Base-by-base conservation (phyloP, 1,139 yeast genomes). In the Yamadazyma taylorii region DNA sequence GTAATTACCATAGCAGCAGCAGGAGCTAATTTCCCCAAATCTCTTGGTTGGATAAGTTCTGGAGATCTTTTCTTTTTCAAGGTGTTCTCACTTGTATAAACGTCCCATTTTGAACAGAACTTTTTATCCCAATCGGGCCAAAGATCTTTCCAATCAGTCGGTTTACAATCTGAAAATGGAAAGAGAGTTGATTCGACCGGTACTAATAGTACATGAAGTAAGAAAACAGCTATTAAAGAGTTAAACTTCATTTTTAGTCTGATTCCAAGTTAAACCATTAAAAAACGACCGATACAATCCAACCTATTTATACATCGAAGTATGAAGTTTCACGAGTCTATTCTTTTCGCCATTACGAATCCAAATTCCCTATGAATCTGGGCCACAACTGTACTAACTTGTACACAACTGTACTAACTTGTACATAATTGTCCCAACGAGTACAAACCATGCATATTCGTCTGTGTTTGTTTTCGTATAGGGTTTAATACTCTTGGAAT, bases 1-100 rank as follows among this genome's bases (percentile, higher is more conserved):
- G 59, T 48, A 16, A 57, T 48, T 9, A 48, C 58, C 34, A 55
- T 40, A 17, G 55, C 59, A 34, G 59, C 61, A 39, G 48, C 43
- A 16, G 61, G 60, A 8, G 44, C 52, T 17, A 48, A 40, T 17
- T 34, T 32, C 17, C 41, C 46, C 11, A 41, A 36, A 24, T 36
- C 35, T 36, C 45, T 39, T 24, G 34, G 34, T 23, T 39, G 46
- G 22, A 39, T 28, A 19, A 26, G n/a, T 17, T 17, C 17, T 30
- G n/a, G n/a, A n/a, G n/a, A n/a, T n/a, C n/a, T n/a, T n/a, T 22
- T 17, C 21, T 16, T 15, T 8, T 16, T 14, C 19, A 10, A 14
- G n/a, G 30, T 34, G 6, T 24, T 31, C 5, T 24, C 34, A 22
- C 34, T 34, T 19, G 40, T 34, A 21, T 23, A 28, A 8, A 40